Percentiles rank a stretch among this genome's conserved stretches.
Conservation (phyloP, 2,329 filamentous ascomycete genomes). For the Ceratocystis harringtonii region DNA sequence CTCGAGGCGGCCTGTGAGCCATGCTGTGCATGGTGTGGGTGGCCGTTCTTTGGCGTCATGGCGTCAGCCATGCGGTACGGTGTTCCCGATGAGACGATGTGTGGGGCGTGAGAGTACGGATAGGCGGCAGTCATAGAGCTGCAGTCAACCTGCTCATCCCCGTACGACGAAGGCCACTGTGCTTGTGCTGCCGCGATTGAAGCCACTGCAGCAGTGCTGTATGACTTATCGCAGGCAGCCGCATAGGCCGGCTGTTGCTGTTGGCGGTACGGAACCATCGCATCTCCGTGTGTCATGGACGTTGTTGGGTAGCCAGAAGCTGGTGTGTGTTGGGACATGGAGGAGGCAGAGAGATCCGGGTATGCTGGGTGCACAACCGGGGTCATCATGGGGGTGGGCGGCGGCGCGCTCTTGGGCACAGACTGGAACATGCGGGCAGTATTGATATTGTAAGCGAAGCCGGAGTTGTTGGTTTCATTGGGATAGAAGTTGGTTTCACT, state of each 20-base stretch:
- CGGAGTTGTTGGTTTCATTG: constrained; percentile 19
- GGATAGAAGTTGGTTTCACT: constrained; percentile 25
- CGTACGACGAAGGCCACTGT: constrained; percentile 25
- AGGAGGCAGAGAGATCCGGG: constrained; percentile 1
- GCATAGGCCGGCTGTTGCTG: not conserved
- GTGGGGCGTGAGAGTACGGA: constrained; percentile 20
- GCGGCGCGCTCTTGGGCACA: constrained; percentile 21
- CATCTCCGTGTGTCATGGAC: constrained; percentile 22
- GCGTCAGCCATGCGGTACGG: constrained; percentile 24
- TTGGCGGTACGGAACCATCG: constrained; percentile 24
- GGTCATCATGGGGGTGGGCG: constrained; percentile 18
- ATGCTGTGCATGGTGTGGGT: constrained; percentile 13
- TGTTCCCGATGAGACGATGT: constrained; percentile 24
- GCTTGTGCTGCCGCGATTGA: not conserved
- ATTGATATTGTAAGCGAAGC: constrained; percentile 27
- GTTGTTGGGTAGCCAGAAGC: constrained; percentile 23
- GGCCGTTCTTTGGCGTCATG: constrained; percentile 19
- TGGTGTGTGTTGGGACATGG: constrained; percentile 16
- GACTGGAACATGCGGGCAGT: constrained; percentile 25
- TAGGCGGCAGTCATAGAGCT: constrained; percentile 25
- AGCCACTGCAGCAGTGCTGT: not conserved
- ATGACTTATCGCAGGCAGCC: not conserved
- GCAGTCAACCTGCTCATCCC: constrained; percentile 28
- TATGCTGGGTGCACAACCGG: constrained; percentile 3
- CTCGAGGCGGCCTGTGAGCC: constrained; percentile 23